Conservation (phyloP, 2,329 filamentous ascomycete genomes). For the Fusarium globosum region DNA sequence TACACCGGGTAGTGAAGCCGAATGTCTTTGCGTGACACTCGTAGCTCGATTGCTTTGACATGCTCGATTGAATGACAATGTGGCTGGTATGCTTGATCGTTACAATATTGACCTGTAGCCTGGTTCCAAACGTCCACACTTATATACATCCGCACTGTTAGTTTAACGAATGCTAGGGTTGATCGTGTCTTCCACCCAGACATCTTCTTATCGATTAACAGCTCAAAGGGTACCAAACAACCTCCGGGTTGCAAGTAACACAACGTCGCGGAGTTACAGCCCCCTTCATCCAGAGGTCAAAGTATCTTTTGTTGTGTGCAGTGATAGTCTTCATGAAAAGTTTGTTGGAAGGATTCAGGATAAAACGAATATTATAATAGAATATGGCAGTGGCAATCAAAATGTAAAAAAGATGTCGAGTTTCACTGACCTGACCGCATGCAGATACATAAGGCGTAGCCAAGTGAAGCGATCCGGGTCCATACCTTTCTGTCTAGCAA, state of each 20-base stretch:
- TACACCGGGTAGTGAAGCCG: conserved; percentile 14
- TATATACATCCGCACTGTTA: neutral
- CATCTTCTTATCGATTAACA: neutral
- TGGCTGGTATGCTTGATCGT: neutral
- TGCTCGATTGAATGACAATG: neutral
- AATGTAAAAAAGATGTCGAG: neutral
- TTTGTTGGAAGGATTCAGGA: neutral
- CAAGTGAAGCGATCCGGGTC: conserved; percentile 4
- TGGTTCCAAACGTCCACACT: neutral
- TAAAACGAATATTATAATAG: neutral
- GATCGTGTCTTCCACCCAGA: neutral
- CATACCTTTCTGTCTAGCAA: neutral
- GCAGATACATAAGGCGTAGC: neutral
- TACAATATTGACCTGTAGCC: neutral
- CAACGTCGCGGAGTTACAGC: conserved; percentile 23
- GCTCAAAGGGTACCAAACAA: conserved; percentile 2
- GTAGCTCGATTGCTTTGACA: neutral
- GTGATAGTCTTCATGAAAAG: neutral
- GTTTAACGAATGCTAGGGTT: too few relatives aligned
- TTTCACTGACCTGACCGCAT: neutral
- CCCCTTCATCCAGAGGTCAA: conserved; percentile 9
- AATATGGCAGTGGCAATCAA: conserved; percentile 6
- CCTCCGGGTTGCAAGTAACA: conserved; percentile 24
- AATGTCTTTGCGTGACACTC: conserved; percentile 19
- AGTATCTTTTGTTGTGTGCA: conserved; percentile 2